These are phyloP conservation scores for Sporothrix dimorphospora DNA, from an alignment of 2,329 filamentous ascomycete genomes.

Conservation along the genomic window DNA sequence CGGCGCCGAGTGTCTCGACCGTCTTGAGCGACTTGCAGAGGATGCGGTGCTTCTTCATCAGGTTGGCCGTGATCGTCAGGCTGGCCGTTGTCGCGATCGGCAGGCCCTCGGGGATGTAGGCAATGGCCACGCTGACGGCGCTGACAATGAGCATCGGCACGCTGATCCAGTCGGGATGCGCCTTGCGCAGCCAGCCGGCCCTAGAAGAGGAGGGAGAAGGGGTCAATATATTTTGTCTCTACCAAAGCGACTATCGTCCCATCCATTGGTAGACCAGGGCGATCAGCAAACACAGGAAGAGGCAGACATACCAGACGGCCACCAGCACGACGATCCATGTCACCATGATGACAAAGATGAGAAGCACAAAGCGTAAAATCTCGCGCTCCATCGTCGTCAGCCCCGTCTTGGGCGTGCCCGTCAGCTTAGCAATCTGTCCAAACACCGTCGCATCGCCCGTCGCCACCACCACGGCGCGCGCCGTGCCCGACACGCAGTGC, in stretches of 20 bases:
- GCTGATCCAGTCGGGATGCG: slow-evolving; percentile 71
- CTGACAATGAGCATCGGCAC: slow-evolving; percentile 72
- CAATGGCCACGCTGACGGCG: slow-evolving; percentile 72
- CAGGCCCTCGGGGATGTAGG: slow-evolving; percentile 75
- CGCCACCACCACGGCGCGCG: slow-evolving; percentile 69
- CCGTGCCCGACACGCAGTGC: slow-evolving; percentile 71
- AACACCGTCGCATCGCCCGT: slow-evolving; percentile 76
- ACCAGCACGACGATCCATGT: slow-evolving; percentile 67
- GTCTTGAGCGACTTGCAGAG: slow-evolving; percentile 80
- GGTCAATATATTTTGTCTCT: not conserved
- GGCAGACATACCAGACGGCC: slow-evolving; percentile 60
- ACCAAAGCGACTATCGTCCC: not conserved
- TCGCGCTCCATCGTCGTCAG: slow-evolving; percentile 73
- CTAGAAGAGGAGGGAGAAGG: slow-evolving; percentile 42
- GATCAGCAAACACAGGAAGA: slow-evolving; percentile 38
- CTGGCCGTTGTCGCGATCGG: slow-evolving; percentile 71
- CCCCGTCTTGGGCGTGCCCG: slow-evolving; percentile 68
- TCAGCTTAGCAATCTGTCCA: slow-evolving; percentile 73
- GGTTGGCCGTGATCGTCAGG: slow-evolving; percentile 73
- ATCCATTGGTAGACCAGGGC: slow-evolving; percentile 26
- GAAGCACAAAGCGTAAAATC: slow-evolving; percentile 70
- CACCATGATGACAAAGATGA: slow-evolving; percentile 70
- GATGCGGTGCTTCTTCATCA: slow-evolving; percentile 76
- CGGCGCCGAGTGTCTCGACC: slow-evolving; percentile 73
- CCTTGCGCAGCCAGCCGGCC: slow-evolving; percentile 66